Evolutionary conservation across 1,284 basidiomycete species (phyloP), one percentile per base, ranked within the genome.

Genomic region (Leccinum glutinopallens): DNA sequence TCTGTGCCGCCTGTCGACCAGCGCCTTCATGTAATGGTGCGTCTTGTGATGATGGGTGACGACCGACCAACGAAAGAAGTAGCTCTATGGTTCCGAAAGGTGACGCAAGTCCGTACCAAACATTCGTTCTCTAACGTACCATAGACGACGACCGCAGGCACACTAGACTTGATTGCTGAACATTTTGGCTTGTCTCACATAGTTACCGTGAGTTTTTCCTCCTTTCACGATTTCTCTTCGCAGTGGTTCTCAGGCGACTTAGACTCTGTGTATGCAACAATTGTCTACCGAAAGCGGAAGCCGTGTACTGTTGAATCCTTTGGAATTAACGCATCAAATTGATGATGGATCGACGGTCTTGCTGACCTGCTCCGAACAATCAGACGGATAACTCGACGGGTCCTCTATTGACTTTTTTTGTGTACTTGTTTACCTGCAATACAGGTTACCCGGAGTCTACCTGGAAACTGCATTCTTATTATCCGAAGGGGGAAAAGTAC

Each of bases 71-170:
- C 73, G 65, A 63, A 70, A 71, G 58, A 68, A 68, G n/a, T 80
- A 81, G 66, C 80, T 10, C 81, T 89, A 61, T 93, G 91, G 91
- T 84, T 90, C 66, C 79, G 81, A 61, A 91, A 90, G 84, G 90
- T 70, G 62, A 67, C 46, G 13, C 59, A 9, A 33, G 39, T 70
- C 64, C 19, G 3, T 41, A 39, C 51, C 19, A 19, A 58, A 41
- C 10, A 7, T 51, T 63, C 63, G 54, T 58, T 59, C n/a, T 65
- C 65, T 65, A 62, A 70, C 37, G 15, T 60, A 35, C 37, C 54
- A 12, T 65, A 87, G 86, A 75, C 76, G 39, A 69, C 80, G 13
- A 67, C 77, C 32, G 76, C 81, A 32, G 86, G 37, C 15, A 39
- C 39, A 39, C 39, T 39, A 3, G 39, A 39, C 39, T 39, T 39